Evolutionary conservation across 1,139 yeast genomes (phyloP).

Genomic region (Saccharomycopsis phalli): DNA sequence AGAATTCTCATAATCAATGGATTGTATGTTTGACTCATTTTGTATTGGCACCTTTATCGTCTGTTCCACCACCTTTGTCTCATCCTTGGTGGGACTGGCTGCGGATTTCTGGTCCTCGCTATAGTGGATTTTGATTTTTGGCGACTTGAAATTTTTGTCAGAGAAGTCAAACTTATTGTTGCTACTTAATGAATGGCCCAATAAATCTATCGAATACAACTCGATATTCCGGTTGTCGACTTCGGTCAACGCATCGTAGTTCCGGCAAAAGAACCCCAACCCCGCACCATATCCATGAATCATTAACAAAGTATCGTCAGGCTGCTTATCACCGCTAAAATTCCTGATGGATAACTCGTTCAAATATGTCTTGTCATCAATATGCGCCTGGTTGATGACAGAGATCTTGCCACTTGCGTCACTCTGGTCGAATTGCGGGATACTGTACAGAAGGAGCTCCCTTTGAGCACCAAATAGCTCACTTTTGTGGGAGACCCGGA

Average conservation of each 20-base stretch:
- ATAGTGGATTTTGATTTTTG: conserved; percentile 4
- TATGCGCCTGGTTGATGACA: background rate
- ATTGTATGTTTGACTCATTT: conserved; percentile 20
- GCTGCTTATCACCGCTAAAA: background rate
- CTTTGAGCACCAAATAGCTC: conserved; percentile 9
- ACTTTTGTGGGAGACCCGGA: conserved; percentile 2
- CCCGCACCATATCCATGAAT: conserved; percentile 94
- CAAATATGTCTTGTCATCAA: conserved; percentile 8
- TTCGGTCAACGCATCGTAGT: conserved; percentile 45
- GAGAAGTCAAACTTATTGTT: conserved; percentile 41
- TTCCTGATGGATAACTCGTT: conserved; percentile 12
- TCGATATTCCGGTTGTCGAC: conserved; percentile 31
- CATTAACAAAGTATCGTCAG: conserved; percentile 31
- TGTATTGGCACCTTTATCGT: conserved; percentile 23
- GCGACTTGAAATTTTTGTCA: conserved; percentile 19
- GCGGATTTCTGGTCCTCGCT: conserved; percentile 11
- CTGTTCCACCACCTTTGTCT: conserved; percentile 25
- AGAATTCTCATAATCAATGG: conserved; percentile 20
- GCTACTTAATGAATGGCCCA: conserved; percentile 78
- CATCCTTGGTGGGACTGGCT: conserved; percentile 19
- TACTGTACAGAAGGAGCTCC: conserved; percentile 5
- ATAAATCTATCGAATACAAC: conserved; percentile 70
- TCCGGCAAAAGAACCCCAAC: conserved; percentile 74
- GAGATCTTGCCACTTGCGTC: conserved; percentile 3
- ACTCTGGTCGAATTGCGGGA: conserved; percentile 5